Conservation (phyloP, 805 yeast species). For the Kazachstania kunashirensis region DNA sequence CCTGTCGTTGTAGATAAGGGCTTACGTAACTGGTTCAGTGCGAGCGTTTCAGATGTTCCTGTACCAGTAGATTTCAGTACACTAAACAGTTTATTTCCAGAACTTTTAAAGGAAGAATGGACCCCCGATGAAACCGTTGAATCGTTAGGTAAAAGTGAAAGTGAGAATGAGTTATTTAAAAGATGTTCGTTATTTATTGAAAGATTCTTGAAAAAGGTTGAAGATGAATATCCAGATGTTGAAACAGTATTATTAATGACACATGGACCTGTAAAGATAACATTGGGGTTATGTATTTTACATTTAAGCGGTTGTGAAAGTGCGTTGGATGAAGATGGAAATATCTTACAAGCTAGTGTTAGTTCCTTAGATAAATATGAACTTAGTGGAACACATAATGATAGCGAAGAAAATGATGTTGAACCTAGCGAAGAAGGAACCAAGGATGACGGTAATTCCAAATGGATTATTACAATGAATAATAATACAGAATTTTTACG, state of each 20-base stretch:
- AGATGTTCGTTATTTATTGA: constrained; percentile 51
- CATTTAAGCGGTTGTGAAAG: constrained; percentile 44
- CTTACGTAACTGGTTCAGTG: constrained; percentile 84
- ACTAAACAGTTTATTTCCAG: constrained; percentile 46
- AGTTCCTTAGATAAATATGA: constrained; percentile 70
- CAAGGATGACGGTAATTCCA: constrained; percentile 6
- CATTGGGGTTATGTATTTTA: constrained; percentile 69
- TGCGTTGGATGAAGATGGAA: constrained; percentile 37
- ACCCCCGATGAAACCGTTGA: constrained; percentile 36
- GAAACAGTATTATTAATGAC: constrained; percentile 64
- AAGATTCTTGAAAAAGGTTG: constrained; percentile 48
- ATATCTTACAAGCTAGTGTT: constrained; percentile 61
- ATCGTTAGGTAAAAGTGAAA: constrained; percentile 66
- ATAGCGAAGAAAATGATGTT: constrained; percentile 10
- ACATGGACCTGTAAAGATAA: constrained; percentile 90
- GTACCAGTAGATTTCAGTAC: constrained; percentile 47
- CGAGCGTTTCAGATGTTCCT: constrained; percentile 47
- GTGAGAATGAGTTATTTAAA: constrained; percentile 54
- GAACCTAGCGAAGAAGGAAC: constrained; percentile 2
- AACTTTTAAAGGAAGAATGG: constrained; percentile 38
- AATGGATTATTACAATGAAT: constrained; percentile 58
- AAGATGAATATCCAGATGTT: constrained; percentile 46
- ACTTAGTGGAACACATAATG: constrained; percentile 12
- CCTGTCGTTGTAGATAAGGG: constrained; percentile 69
- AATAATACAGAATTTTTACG: constrained; percentile 65